These are phyloP conservation scores for Zanthoxylum bungeanum DNA, from an alignment of 345 rosid species.

Conservation along the genomic window DNA sequence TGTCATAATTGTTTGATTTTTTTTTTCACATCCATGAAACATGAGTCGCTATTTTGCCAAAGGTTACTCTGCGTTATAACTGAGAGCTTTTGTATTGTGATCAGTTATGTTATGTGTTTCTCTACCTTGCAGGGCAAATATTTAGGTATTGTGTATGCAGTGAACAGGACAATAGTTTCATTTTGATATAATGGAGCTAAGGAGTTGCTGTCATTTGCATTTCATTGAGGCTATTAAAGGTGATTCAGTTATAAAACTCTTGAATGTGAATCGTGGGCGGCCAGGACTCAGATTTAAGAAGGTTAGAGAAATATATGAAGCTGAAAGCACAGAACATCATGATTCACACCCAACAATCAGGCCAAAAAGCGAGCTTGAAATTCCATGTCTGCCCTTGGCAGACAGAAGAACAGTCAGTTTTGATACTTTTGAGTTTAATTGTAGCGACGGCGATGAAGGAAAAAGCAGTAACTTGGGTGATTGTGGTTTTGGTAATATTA, in stretches of 20 bases:
- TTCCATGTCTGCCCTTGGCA: slow-evolving; percentile 1
- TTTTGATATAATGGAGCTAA: slow-evolving; percentile 47
- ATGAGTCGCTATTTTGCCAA: background rate
- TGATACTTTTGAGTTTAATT: slow-evolving; percentile 18
- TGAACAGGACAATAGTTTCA: background rate
- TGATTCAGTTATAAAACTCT: slow-evolving; percentile 24
- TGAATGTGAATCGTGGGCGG: slow-evolving; percentile 40
- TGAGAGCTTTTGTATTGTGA: background rate
- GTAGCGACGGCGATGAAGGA: slow-evolving; percentile 6
- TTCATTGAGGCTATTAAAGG: slow-evolving; percentile 39
- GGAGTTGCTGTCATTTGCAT: slow-evolving; percentile 46
- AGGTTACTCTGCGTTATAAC: background rate
- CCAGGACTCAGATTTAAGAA: slow-evolving; percentile 45
- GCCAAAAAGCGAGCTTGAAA: slow-evolving; percentile 25
- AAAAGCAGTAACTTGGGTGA: slow-evolving; percentile 27
- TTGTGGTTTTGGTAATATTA: slow-evolving; percentile 31
- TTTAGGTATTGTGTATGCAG: background rate
- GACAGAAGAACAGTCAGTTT: slow-evolving; percentile 8
- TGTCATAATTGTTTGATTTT: background rate
- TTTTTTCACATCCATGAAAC: background rate
- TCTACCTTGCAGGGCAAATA: slow-evolving; percentile 7
- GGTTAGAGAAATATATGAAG: slow-evolving; percentile 41
- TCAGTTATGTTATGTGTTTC: background rate
- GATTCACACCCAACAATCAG: slow-evolving; percentile 15
- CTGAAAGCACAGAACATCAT: slow-evolving; percentile 9